Conservation (phyloP, 2,329 filamentous ascomycete species). For the Parastagonospora nodorum region DNA sequence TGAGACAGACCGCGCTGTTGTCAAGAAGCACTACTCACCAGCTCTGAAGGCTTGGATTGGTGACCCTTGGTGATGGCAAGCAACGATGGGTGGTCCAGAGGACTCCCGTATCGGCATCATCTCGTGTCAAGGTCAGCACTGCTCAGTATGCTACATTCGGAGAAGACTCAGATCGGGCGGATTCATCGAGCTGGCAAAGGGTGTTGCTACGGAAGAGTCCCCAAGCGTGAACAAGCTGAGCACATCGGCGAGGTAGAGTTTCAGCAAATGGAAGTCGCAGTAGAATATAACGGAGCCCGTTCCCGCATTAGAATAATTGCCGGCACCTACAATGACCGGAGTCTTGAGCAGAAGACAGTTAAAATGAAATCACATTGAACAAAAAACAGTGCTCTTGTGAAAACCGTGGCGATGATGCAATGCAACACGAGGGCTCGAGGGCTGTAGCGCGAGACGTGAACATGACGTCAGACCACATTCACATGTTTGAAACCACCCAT, state of each 20-base stretch:
- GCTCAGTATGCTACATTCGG: constrained; percentile 71
- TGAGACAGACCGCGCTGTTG: constrained; percentile 68
- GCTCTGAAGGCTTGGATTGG: constrained; percentile 83
- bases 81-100: constrained; percentile 84
- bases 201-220: constrained; percentile 71
- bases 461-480: background rate
- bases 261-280: constrained; percentile 43
- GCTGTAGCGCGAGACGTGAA: too few relatives aligned
- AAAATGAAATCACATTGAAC: background rate
- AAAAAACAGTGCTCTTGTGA: background rate
- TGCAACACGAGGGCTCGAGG: too few relatives aligned
- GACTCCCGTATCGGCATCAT: constrained; percentile 86
- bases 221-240: constrained; percentile 74
- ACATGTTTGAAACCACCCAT: background rate
- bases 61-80: constrained; percentile 73
- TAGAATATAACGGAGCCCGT: constrained; percentile 14
- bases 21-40: constrained; percentile 73
- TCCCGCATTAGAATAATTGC: too few relatives aligned
- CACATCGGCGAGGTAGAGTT: constrained; percentile 65
- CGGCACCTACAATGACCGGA: too few relatives aligned
- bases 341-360: background rate
- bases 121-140: constrained; percentile 71
- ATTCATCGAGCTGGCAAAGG: constrained; percentile 74
- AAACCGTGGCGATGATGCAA: too few relatives aligned
- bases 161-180: constrained; percentile 68